These are phyloP conservation scores for Suhomyces ambrosiae DNA, from an alignment of 1,139 yeast genomes.

Conservation along the genomic window DNA sequence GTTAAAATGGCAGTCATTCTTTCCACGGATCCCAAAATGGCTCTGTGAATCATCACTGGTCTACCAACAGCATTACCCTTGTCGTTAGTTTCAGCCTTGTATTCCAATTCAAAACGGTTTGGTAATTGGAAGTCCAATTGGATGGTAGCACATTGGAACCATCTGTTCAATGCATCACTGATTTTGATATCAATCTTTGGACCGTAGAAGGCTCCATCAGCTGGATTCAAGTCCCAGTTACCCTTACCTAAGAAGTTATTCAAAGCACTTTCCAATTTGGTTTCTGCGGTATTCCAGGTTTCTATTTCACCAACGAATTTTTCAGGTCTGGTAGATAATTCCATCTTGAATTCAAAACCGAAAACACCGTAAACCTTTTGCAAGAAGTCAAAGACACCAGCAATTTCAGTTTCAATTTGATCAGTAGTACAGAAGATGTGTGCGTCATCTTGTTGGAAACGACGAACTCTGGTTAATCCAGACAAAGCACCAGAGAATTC, in stretches of 20 bases:
- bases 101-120: conserved; percentile 83
- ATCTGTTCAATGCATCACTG: conserved; percentile 87
- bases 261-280: conserved; percentile 71
- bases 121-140: conserved; percentile 98
- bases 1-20: conserved; percentile 97
- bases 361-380: conserved; percentile 78
- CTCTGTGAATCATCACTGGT: conserved; percentile 99
- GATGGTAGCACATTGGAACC: conserved; percentile 98
- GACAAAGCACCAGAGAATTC: conserved; percentile 85
- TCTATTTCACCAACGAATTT: conserved; percentile 83
- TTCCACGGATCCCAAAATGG: conserved; percentile 95
- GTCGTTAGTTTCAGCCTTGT: conserved; percentile 69
- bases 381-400: conserved; percentile 77
- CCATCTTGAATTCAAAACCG: conserved; percentile 87
- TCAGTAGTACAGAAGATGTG: conserved; percentile 93
- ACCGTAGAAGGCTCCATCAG: conserved; percentile 98
- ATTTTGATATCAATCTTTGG: conserved; percentile 96
- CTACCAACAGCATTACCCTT: conserved; percentile 46
- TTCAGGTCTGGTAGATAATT: conserved; percentile 92
- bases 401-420: conserved; percentile 83
- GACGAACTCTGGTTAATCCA: conserved; percentile 92
- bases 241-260: conserved; percentile 70
- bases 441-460: conserved; percentile 99
- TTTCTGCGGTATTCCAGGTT: conserved; percentile 89
- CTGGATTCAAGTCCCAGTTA: conserved; percentile 88